Evolutionary conservation across 768 basidiomycete genomes (phyloP), one percentile per base, ranked within the genome.

Genomic region (Lenzites betulinus): DNA sequence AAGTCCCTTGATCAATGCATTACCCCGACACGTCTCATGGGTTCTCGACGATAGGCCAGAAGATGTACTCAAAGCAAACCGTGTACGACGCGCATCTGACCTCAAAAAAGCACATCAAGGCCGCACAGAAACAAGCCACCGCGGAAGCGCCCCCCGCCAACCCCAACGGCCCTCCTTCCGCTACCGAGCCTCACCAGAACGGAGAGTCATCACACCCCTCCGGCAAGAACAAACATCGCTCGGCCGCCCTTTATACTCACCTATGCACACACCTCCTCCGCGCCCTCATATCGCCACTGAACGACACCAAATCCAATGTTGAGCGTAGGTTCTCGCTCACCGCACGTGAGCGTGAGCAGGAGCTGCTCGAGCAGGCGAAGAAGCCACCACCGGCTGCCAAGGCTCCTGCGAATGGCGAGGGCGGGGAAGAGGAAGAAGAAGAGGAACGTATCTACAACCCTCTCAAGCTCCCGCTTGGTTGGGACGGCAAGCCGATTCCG

Each of bases 401-500:
- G 28, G 75, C 77, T 42, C 76, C 79, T 2, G 72, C 78, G 13
- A 71, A 72, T 2, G 83, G 78, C 54, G 83, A 77, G 7, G 78
- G 69, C 2, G 77, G 76, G 16, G 89, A 90, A 55, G 94, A 96
- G 60, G 94, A 95, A 48, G 95, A 95, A 64, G 95, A 93, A 66
- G 95, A 98, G 68, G 96, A 95, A 69, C 86, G 93, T 66, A 95
- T 99, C 35, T 99, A 98, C 76, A 99, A 99, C 67, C 97, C 97
- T 47, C 84, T 98, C 51, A 98, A 98, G 76, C 78, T 98, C 42
- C 97, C 97, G 15, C 81, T 98, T 22, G 94, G 94, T 5, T 98
- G 95, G 95, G 97, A 99, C 70, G 95, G 96, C 33, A 98, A 98
- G 71, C 97, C 97, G 20, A 99, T 99, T 69, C 97, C 97, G 35